phyloP scores from a whole-genome alignment of 179 eudicot genomes.

The Beta lomatogona region DNA sequence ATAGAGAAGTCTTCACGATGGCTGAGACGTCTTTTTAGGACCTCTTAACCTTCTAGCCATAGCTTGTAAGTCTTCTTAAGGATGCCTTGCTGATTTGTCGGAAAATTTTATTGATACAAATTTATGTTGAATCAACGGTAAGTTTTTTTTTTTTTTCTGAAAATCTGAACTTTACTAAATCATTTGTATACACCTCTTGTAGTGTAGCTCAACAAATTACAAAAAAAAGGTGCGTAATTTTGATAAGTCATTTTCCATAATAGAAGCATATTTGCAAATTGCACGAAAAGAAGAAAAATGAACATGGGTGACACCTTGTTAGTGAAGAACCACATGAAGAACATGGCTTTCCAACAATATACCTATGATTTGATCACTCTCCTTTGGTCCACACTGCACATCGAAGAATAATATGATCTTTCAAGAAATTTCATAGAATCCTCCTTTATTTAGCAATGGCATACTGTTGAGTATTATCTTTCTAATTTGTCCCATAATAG shows the following conservation, averaged over 20 bases:
- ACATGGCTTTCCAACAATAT: slow-evolving; percentile 35
- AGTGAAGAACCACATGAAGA: slow-evolving; percentile 26
- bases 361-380: slow-evolving; percentile 21
- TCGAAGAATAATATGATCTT: not conserved
- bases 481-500: slow-evolving; percentile 23
- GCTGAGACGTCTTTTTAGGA: too few species aligned
- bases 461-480: not conserved
- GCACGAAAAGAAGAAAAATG: slow-evolving; percentile 10
- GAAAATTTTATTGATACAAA: too few species aligned
- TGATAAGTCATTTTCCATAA: slow-evolving; percentile 4
- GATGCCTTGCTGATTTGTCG: too few species aligned
- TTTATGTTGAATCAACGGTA: too few species aligned
- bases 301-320: slow-evolving; percentile 23
- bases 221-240: not conserved
- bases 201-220: not conserved
- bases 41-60: too few species aligned
- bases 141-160: too few species aligned
- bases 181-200: too few species aligned
- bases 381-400: slow-evolving; percentile 5
- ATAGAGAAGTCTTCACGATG: too few species aligned
- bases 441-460: slow-evolving; percentile 2
- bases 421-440: slow-evolving; percentile 6
- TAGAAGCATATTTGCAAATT: slow-evolving; percentile 12
- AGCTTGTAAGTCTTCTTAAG: too few species aligned
- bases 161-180: too few species aligned